Evolutionary conservation across 2,329 filamentous ascomycete genomes (phyloP), one percentile per base, ranked within the genome.

Genomic region (Camillea tinctor): DNA sequence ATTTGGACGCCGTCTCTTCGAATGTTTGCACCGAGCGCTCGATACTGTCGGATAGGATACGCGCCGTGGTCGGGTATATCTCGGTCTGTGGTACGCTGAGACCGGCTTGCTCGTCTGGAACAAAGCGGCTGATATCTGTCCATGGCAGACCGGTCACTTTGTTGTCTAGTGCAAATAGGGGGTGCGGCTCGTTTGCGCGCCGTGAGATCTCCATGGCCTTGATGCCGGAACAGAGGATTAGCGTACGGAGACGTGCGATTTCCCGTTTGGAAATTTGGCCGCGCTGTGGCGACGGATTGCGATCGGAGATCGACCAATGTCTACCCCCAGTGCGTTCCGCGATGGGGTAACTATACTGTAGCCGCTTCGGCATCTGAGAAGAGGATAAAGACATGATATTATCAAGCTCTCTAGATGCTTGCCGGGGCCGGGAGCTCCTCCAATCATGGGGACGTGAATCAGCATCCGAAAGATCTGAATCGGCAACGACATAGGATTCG

Each of bases 151-250:
- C 68, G 5, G 56, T 58, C n/a, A 55, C 63, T 36, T 64, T 63
- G 15, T 66, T 64, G 54, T 70, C 66, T 17, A 59, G 73, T 0
- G 72, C 64, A 24, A 76, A 74, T 0, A 80, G 72, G 19, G 75
- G 72, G 54, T 75, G 75, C 9, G 74, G 71, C 40, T 81, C 79
- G 51, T 88, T 76, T 3, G 89, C 87, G 52, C 89, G 85, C 3
- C 87, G 84, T 24, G 82, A 81, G 57, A 97, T 91, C 70, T 95
- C 91, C 69, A 88, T 88, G 0, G 94, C 93, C 76, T 96, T 96
- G 70, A 97, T 88, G n/a, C 93, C 93, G 0, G 92, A 92, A 64
- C 88, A 90, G 21, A 96, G 80, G 49, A 97, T 84, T 8, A 96
- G 80, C 0, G 92, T 85, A 59, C 87, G 84, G 2, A 93, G 82